phyloP scores from a whole-genome alignment of 768 basidiomycete genomes.

The Boletus vinaceobasis region DNA sequence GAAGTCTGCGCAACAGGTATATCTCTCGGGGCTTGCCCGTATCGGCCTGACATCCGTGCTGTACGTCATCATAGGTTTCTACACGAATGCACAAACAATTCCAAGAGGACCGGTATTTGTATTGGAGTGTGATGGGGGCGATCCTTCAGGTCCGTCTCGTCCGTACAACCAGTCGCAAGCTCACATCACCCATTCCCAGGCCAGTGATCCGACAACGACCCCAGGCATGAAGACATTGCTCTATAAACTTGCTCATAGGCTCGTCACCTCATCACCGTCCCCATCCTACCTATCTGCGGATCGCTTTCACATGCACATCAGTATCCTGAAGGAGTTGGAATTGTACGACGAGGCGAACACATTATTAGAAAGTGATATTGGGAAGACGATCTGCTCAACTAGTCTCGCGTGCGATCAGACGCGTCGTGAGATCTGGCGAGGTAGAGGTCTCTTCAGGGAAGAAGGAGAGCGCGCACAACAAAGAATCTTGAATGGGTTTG shows the following conservation, averaged over 20 bases:
- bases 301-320: slow-evolving; percentile 73
- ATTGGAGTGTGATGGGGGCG: slow-evolving; percentile 79
- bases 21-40: slow-evolving; percentile 1
- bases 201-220: slow-evolving; percentile 63
- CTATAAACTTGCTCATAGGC: slow-evolving; percentile 73
- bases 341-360: slow-evolving; percentile 68
- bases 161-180: slow-evolving; percentile 1
- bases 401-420: slow-evolving; percentile 74
- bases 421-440: slow-evolving; percentile 65
- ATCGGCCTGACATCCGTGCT: background rate
- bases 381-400: slow-evolving; percentile 61
- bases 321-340: slow-evolving; percentile 64
- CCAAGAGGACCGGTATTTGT: slow-evolving; percentile 75
- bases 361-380: slow-evolving; percentile 65
- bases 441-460: slow-evolving; percentile 52
- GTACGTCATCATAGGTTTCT: slow-evolving; percentile 50
- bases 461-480: slow-evolving; percentile 61
- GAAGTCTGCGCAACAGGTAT: slow-evolving; percentile 83
- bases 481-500: slow-evolving; percentile 60
- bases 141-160: slow-evolving; percentile 61
- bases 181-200: slow-evolving; percentile 41
- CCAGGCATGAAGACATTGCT: slow-evolving; percentile 62
- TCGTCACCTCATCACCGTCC: slow-evolving; percentile 59
- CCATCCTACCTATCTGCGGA: slow-evolving; percentile 67
- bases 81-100: slow-evolving; percentile 83